phyloP scores from a whole-genome alignment of 2,329 filamentous ascomycete genomes.

The Blumeria hordei region DNA sequence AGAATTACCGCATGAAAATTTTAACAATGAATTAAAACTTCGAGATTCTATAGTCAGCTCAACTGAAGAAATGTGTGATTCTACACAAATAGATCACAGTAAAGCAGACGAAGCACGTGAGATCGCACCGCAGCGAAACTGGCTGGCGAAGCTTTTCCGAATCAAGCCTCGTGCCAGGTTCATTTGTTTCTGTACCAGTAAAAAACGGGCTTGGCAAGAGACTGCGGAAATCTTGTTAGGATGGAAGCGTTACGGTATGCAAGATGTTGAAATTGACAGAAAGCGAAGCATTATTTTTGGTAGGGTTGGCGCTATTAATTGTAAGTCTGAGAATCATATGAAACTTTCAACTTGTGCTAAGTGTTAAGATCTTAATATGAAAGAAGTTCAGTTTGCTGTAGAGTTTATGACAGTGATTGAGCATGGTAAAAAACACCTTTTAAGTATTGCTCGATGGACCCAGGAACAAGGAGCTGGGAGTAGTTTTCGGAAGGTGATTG shows the following conservation, averaged over 20 bases:
- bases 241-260: slow-evolving; percentile 35
- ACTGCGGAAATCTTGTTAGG: slow-evolving; percentile 50
- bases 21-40: slow-evolving; percentile 10
- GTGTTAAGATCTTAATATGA: slow-evolving; percentile 46
- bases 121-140: slow-evolving; percentile 52
- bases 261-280: slow-evolving; percentile 57
- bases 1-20: slow-evolving; percentile 8
- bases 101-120: slow-evolving; percentile 16
- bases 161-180: slow-evolving; percentile 61
- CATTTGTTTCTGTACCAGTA: slow-evolving; percentile 51
- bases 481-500: slow-evolving; percentile 64
- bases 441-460: slow-evolving; percentile 65
- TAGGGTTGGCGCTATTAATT: slow-evolving; percentile 50
- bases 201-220: slow-evolving; percentile 52
- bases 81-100: slow-evolving; percentile 10
- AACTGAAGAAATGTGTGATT: background rate
- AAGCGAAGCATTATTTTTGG: slow-evolving; percentile 58
- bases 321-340: slow-evolving; percentile 26
- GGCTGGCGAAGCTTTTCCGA: slow-evolving; percentile 72
- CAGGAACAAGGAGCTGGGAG: slow-evolving; percentile 82
- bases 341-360: slow-evolving; percentile 5
- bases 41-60: slow-evolving; percentile 8
- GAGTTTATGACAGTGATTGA: slow-evolving; percentile 80
- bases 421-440: slow-evolving; percentile 49
- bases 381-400: slow-evolving; percentile 66